Evolutionary conservation across 768 basidiomycete species (phyloP).

Genomic region (Trametes coccinea): DNA sequence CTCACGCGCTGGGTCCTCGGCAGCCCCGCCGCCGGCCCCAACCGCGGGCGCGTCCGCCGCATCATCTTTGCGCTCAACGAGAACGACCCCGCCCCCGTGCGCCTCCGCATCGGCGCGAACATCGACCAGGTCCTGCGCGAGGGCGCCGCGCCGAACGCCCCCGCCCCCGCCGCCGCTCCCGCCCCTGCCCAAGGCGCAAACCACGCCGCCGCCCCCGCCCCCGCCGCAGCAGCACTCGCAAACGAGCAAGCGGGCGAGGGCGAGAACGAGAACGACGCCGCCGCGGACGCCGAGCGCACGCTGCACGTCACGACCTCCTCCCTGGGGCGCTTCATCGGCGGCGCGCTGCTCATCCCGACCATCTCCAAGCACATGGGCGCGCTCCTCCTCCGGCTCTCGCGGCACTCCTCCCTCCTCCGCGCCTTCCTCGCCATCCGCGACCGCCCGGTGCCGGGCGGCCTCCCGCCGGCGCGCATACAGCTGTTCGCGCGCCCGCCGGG

Average conservation of each 20-base stretch:
- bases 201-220: background rate
- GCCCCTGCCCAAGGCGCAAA: too few relatives aligned
- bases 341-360: conserved; percentile 66
- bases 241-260: background rate
- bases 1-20: conserved; percentile 29
- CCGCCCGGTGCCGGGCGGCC: conserved; percentile 1
- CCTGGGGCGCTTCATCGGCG: conserved; percentile 65
- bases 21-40: background rate
- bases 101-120: conserved; percentile 27
- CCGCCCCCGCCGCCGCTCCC: too few relatives aligned
- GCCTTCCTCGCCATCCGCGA: conserved; percentile 35
- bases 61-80: conserved; percentile 29
- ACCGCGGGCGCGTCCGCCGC: conserved; percentile 18
- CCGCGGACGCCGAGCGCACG: conserved; percentile 56
- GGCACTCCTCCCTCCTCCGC: conserved; percentile 38
- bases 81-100: conserved; percentile 23
- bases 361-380: conserved; percentile 68
- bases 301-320: conserved; percentile 59
- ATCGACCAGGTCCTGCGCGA: background rate
- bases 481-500: conserved; percentile 2
- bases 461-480: conserved; percentile 2
- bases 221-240: background rate
- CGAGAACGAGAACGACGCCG: conserved; percentile 33
- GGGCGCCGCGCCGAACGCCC: too few relatives aligned
- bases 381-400: conserved; percentile 56